Evolutionary conservation across 306 rosid genomes (phyloP).

Genomic region (Trifolium fragiferum): DNA sequence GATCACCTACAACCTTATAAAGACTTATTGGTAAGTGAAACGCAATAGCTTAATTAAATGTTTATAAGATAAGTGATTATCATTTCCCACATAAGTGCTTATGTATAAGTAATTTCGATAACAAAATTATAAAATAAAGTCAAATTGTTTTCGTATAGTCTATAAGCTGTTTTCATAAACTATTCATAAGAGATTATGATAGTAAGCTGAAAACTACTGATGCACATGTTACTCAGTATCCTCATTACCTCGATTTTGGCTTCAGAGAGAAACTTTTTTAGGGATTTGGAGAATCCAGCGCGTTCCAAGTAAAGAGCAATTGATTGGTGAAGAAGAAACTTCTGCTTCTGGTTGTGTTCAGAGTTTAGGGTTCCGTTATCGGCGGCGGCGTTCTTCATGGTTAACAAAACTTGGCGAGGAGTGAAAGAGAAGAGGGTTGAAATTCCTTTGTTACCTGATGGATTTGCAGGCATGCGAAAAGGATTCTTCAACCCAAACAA

Average conservation of each 20-base stretch:
- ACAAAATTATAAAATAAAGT: not conserved
- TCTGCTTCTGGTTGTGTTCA: conserved; percentile 44
- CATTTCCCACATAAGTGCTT: not conserved
- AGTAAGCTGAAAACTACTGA: not conserved
- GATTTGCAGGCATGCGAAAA: conserved; percentile 62
- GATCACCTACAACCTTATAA: not conserved
- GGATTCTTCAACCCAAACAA: conserved; percentile 13
- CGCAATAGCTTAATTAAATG: not conserved
- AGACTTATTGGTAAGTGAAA: too few relatives aligned
- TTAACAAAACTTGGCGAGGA: conserved; percentile 75
- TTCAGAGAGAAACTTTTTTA: conserved; percentile 72
- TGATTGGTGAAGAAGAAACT: conserved; percentile 59
- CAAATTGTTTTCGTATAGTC: not conserved
- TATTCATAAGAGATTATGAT: not conserved
- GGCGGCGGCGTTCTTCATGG: conserved; percentile 53
- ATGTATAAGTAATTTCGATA: not conserved
- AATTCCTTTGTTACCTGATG: conserved; percentile 30
- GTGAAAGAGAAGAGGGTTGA: conserved; percentile 58
- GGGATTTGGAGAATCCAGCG: conserved; percentile 70
- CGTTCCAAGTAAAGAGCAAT: conserved; percentile 64
- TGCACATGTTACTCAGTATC: not conserved
- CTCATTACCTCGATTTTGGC: conserved; percentile 57
- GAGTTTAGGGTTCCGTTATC: conserved; percentile 17
- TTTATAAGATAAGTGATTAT: not conserved
- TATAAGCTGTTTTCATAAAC: too few relatives aligned